phyloP scores from a whole-genome alignment of 108 stramenopile genomes.

The Cyclostephanos invisitatus region DNA sequence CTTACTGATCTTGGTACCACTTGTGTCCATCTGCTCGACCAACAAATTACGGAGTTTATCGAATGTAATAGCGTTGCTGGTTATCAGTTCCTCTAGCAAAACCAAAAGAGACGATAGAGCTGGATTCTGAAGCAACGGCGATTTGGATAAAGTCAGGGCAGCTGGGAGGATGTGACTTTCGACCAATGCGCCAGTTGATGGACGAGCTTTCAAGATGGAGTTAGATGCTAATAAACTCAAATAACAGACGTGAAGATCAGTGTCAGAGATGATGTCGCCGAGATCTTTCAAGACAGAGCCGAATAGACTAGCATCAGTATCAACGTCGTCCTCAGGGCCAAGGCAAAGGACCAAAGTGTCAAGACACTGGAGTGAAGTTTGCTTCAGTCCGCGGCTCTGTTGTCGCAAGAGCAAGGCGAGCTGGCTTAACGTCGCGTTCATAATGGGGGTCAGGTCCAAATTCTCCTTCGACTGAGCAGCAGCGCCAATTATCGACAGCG shows the following conservation, averaged over 20 bases:
- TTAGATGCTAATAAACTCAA: conserved; percentile 69
- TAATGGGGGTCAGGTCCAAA: conserved; percentile 77
- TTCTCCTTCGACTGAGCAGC: conserved; percentile 47
- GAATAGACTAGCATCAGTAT: conserved; percentile 52
- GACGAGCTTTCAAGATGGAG: conserved; percentile 70
- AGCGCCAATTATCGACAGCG: conserved; percentile 68
- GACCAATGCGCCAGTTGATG: conserved; percentile 57
- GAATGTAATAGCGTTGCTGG: conserved; percentile 66
- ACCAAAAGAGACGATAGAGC: conserved; percentile 79
- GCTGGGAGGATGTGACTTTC: conserved; percentile 70
- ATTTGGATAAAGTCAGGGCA: conserved; percentile 77
- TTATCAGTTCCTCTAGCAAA: conserved; percentile 68
- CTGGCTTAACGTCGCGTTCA: conserved; percentile 70
- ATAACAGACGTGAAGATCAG: conserved; percentile 93
- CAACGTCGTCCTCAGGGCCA: conserved; percentile 28
- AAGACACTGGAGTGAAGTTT: conserved; percentile 81
- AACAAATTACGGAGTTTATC: conserved; percentile 69
- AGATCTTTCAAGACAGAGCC: conserved; percentile 77
- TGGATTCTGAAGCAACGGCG: conserved; percentile 89
- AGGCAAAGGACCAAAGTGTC: conserved; percentile 69
- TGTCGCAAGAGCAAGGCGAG: conserved; percentile 89
- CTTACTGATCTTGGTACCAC: conserved; percentile 48
- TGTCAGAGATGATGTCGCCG: conserved; percentile 75
- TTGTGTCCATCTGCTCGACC: conserved; percentile 45
- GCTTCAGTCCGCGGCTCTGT: conserved; percentile 85